These are phyloP conservation scores for Cladosporium sp. DNA, from an alignment of 2,329 filamentous ascomycete species.

Conservation along the genomic window DNA sequence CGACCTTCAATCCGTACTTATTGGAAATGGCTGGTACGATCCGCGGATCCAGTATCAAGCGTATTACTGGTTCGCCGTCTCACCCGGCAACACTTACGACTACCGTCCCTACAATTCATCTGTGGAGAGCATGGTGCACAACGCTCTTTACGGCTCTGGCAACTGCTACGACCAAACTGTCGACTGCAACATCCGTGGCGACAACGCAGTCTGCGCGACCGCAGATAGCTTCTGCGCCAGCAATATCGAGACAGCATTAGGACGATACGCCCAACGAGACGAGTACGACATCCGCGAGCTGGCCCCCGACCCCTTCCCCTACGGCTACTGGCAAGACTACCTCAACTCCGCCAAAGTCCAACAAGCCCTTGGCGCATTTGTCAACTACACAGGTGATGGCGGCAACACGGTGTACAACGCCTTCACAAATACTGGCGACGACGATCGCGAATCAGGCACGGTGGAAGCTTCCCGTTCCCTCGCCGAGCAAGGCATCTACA, in stretches of 20 bases:
- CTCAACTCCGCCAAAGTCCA: constrained; percentile 54
- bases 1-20: constrained; percentile 29
- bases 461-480: constrained; percentile 39
- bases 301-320: constrained; percentile 54
- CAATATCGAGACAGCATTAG: constrained; percentile 51
- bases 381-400: constrained; percentile 50
- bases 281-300: constrained; percentile 59
- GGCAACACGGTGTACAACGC: constrained; percentile 42
- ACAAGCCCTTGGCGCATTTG: constrained; percentile 55
- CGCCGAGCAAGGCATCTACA: constrained; percentile 37
- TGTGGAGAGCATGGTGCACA: constrained; percentile 50
- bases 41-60: constrained; percentile 54
- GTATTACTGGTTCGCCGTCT: constrained; percentile 56
- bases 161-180: constrained; percentile 58
- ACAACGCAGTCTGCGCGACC: constrained; percentile 47
- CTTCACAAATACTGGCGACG: constrained; percentile 48
- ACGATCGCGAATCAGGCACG: constrained; percentile 42
- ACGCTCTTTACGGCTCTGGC: constrained; percentile 56
- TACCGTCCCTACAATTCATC: constrained; percentile 50
- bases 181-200: constrained; percentile 51
- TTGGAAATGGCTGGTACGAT: constrained; percentile 57
- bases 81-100: constrained; percentile 55
- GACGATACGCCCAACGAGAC: constrained; percentile 50
- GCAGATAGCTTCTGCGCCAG: constrained; percentile 55
- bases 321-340: constrained; percentile 52